Evolutionary conservation across 495 filamentous ascomycete species (phyloP), one percentile per base, ranked within the genome.

Genomic region (Tuber brumale): DNA sequence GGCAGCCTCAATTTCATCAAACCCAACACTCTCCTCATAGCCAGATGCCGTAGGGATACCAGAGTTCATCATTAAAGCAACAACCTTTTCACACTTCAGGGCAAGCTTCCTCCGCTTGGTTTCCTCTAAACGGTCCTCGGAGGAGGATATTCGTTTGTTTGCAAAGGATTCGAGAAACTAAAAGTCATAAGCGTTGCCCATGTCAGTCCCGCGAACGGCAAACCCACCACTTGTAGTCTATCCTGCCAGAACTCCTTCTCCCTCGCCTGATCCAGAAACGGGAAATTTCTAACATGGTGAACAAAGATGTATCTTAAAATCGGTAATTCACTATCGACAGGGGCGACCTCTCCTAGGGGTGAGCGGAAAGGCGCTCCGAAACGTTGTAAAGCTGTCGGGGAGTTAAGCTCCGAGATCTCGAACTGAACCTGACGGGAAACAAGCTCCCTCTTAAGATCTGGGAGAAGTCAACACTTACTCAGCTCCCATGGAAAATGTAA

Each of bases 191-290:
- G 41, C 14, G 51, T 37, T 39, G 46, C 10, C n/a, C 37, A 41
- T 27, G 3, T 72, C 44, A 69, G 61, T 9, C 46, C 42, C 41
- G 48, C 31, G 44, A 74, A 70, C 16, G 39, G 27, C 21, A 46
- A 77, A 89, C 93, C 69, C 85, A 97, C 94, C 84, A 94, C 90
- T 88, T 99, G 95, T 71, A 99, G 85, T 84, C 97, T 97, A 81
- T 98, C 93, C 85, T 99, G 95, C 95, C 95, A 99, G 81, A 99
- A 99, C 84, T 99, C 95, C 88, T 97, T 97, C 88, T 99, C 95
- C 77, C 89, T 91, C 39, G 95, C 95, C 87, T 94, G 91, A 84
- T 98, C 93, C 72, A 99, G 88, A 83, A 99, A 99, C 0, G 95
- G 95, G 79, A 99, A 99, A 79, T 98, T 97, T 74, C 95, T 92